Evolutionary conservation across 176 grass and related monocot species (phyloP).

Genomic region (Bolboschoenus planiculmis): DNA sequence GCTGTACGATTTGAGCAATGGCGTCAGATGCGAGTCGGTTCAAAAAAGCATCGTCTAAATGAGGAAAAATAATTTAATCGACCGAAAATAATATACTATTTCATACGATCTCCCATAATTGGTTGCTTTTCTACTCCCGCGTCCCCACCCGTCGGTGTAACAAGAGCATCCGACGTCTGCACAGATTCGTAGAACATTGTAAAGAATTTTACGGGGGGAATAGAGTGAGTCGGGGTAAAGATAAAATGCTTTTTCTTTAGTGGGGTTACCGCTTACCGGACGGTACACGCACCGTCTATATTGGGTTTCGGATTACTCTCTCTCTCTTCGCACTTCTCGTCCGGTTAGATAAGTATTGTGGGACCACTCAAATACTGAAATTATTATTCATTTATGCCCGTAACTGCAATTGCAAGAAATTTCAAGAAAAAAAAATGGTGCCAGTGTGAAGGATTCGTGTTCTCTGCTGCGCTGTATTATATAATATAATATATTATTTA

Average conservation of each 20-base stretch:
- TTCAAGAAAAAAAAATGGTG: no score
- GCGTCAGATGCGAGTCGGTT: conserved; percentile 21
- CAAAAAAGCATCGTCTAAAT: conserved; percentile 20
- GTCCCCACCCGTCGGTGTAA: not conserved
- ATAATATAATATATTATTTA: no score
- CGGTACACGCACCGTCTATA: conserved; percentile 17
- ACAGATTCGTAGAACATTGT: not conserved
- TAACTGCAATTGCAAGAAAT: not conserved
- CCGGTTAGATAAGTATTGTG: not conserved
- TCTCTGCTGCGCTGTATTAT: no score
- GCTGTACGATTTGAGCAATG: conserved; percentile 2
- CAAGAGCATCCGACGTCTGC: not conserved
- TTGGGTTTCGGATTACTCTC: conserved; percentile 1
- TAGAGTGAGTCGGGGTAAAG: not conserved
- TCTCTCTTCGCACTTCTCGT: not conserved
- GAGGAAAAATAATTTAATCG: not conserved
- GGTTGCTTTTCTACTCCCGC: not conserved
- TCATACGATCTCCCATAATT: not conserved
- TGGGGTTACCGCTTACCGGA: conserved; percentile 27
- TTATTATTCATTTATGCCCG: no score
- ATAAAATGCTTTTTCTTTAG: not conserved
- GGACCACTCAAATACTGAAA: not conserved
- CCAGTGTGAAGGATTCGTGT: no score
- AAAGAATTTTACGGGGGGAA: not conserved
- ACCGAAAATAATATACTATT: not conserved